These are phyloP conservation scores for Pyrus betulifolia DNA, from an alignment of 306 rosid genomes.

Conservation along the genomic window DNA sequence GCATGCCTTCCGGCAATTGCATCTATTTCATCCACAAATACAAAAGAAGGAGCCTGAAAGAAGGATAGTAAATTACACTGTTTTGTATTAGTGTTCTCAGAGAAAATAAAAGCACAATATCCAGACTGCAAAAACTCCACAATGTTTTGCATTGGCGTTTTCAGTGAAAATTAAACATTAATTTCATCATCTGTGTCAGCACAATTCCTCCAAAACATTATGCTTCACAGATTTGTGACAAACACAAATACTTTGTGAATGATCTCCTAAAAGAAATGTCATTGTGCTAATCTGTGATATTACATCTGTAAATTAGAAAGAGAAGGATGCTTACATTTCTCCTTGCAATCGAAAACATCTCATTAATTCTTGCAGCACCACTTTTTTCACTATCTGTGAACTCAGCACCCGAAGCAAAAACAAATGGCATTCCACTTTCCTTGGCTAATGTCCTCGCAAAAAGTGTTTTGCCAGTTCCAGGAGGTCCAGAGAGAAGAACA, in stretches of 20 bases:
- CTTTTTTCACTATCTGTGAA: slow-evolving; percentile 96
- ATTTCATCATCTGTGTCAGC: neutral
- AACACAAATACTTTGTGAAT: neutral
- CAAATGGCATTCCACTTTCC: slow-evolving; percentile 90
- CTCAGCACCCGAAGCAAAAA: slow-evolving; percentile 97
- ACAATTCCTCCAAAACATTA: neutral
- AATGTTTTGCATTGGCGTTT: neutral
- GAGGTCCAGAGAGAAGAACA: slow-evolving; percentile 98
- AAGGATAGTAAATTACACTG: neutral
- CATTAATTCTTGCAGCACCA: slow-evolving; percentile 84
- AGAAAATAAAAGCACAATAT: neutral
- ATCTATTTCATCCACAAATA: slow-evolving; percentile 96
- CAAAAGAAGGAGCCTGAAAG: slow-evolving; percentile 82
- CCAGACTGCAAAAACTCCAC: neutral
- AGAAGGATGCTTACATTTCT: slow-evolving; percentile 57
- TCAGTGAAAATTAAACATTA: neutral
- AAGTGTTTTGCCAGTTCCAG: slow-evolving; percentile 97
- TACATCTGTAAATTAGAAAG: neutral
- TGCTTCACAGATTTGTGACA: neutral
- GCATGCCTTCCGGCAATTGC: slow-evolving; percentile 99
- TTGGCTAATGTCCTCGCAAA: slow-evolving; percentile 93
- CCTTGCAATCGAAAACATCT: slow-evolving; percentile 89
- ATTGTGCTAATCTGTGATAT: neutral
- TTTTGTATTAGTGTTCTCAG: neutral
- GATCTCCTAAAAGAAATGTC: neutral